These are phyloP conservation scores for Pleurotus citrinopileatus DNA, from an alignment of 768 basidiomycete genomes.

Conservation along the genomic window DNA sequence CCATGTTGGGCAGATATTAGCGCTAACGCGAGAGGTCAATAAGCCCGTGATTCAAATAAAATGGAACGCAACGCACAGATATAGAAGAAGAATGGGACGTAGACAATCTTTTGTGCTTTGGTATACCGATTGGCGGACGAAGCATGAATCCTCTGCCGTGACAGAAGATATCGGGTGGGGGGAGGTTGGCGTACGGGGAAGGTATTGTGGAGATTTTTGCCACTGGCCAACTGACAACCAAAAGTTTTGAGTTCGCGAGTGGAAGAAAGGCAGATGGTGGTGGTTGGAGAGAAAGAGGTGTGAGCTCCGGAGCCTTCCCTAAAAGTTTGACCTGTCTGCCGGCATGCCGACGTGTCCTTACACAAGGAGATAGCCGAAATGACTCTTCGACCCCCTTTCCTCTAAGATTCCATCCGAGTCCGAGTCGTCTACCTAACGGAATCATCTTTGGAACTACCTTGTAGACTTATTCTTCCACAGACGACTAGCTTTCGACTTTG, in stretches of 20 bases:
- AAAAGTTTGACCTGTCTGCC: constrained; percentile 2
- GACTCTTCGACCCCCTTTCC: too few species aligned
- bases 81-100: constrained; percentile 45
- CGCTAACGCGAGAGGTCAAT: constrained; percentile 36
- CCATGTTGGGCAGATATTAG: constrained; percentile 78
- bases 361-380: not conserved
- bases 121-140: constrained; percentile 79
- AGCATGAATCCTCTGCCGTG: constrained; percentile 87
- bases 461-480: too few species aligned
- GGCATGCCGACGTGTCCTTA: not conserved
- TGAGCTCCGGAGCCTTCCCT: constrained; percentile 2
- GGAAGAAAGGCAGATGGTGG: constrained; percentile 14
- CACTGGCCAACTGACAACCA: constrained; percentile 22
- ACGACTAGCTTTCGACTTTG: too few species aligned
- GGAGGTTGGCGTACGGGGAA: constrained; percentile 45
- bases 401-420: too few species aligned
- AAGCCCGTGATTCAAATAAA: not conserved
- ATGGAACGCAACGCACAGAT: constrained; percentile 38
- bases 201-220: constrained; percentile 56
- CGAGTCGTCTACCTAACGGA: too few species aligned
- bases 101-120: constrained; percentile 60
- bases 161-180: constrained; percentile 53
- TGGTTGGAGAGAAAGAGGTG: constrained; percentile 9
- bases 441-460: too few species aligned
- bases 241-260: constrained; percentile 7